Percentiles rank a stretch among this genome's conserved stretches.
phyloP scores from a whole-genome alignment of 495 filamentous ascomycete species.

The Barbatosphaeria neglecta region DNA sequence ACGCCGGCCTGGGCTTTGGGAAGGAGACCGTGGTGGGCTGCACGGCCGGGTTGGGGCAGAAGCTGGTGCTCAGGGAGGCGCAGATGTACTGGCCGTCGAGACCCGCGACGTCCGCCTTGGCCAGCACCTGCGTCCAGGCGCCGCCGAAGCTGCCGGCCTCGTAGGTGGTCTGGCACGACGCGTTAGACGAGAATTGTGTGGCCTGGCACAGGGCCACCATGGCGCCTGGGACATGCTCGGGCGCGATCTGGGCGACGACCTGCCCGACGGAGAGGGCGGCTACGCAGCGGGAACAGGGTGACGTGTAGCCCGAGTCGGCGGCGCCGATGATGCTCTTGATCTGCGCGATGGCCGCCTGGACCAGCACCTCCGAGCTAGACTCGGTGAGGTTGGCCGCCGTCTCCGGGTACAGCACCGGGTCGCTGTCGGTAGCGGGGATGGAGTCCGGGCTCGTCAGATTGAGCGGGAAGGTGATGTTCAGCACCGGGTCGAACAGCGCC shows the following conservation, averaged over 20 bases:
- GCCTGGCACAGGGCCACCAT: constrained; percentile 39
- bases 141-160: constrained; percentile 36
- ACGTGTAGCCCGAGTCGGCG: constrained; percentile 14
- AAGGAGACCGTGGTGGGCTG: constrained; percentile 37
- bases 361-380: constrained; percentile 25
- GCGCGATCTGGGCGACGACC: constrained; percentile 35
- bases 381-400: constrained; percentile 29
- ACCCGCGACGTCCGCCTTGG: constrained; percentile 40
- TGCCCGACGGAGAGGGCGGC: constrained; percentile 39
- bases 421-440: constrained; percentile 34
- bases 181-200: constrained; percentile 28
- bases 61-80: constrained; percentile 31
- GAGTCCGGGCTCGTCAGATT: constrained; percentile 44
- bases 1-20: constrained; percentile 43
- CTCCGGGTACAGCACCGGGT: constrained; percentile 39
- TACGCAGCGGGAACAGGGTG: constrained; percentile 43
- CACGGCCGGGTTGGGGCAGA: constrained; percentile 35
- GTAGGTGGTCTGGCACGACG: constrained; percentile 35
- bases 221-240: constrained; percentile 33
- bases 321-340: constrained; percentile 34
- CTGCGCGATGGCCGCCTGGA: constrained; percentile 26
- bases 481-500: constrained; percentile 41
- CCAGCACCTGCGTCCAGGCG: constrained; percentile 46
- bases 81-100: constrained; percentile 50
- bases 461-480: constrained; percentile 44